These are phyloP conservation scores for Heliosperma pusillum DNA, from an alignment of 148 eudicot genomes.

Conservation along the genomic window DNA sequence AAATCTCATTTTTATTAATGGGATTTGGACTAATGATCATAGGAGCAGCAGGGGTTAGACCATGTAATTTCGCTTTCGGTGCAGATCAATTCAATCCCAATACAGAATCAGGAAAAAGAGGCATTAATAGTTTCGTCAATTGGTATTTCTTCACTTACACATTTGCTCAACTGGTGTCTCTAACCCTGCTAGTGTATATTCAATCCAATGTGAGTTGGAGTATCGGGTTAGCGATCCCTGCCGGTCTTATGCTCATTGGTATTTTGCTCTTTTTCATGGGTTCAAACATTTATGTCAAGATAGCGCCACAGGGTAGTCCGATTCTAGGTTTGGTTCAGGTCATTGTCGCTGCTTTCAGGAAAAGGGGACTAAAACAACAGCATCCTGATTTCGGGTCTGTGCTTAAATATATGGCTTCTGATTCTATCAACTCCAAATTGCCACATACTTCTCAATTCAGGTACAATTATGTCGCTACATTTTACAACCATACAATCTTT, in stretches of 20 bases:
- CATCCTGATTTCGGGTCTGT: conserved; percentile 33
- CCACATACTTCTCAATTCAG: conserved; percentile 74
- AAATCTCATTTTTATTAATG: conserved; percentile 39
- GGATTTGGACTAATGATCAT: conserved; percentile 62
- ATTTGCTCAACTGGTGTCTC: conserved; percentile 68
- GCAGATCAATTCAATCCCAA: conserved; percentile 88
- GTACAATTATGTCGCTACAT: no score
- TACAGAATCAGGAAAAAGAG: conserved; percentile 70
- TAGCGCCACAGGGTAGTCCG: conserved; percentile 80
- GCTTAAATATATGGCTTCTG: conserved; percentile 39
- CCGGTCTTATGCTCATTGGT: conserved; percentile 60
- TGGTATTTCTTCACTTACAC: conserved; percentile 92
- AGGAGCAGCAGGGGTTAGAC: conserved; percentile 76
- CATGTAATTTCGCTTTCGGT: conserved; percentile 92
- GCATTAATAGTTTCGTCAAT: conserved; percentile 83
- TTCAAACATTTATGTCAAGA: conserved; percentile 59
- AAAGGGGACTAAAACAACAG: conserved; percentile 43
- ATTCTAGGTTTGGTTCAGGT: conserved; percentile 55
- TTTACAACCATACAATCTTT: neutral
- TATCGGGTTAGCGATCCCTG: conserved; percentile 69
- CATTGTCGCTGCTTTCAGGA: conserved; percentile 55
- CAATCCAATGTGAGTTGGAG: conserved; percentile 76
- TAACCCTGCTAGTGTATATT: conserved; percentile 71
- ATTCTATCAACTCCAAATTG: conserved; percentile 61
- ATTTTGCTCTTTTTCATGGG: conserved; percentile 54